Base-by-base conservation (phyloP, 768 basidiomycete species). In the Gymnopilus dilepis region DNA sequence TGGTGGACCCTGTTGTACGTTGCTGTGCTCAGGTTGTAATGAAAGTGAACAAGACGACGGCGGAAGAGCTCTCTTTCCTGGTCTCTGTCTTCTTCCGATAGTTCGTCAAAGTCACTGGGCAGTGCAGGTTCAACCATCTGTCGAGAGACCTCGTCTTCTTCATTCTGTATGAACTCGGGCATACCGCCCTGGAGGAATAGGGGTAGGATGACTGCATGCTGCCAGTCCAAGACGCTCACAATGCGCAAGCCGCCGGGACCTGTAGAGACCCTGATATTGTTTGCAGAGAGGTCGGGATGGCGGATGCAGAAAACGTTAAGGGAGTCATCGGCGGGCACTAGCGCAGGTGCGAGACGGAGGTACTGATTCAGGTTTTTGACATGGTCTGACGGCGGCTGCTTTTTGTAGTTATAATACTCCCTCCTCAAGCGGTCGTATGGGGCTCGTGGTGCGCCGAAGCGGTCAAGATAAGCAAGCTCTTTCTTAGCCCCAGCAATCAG, bases 201-300 rank as follows among this genome's bases (percentile, higher is more conserved):
- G n/a, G n/a, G n/a, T n/a, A n/a, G n/a, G n/a, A n/a, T n/a, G n/a
- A n/a, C n/a, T n/a, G n/a, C n/a, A n/a, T n/a, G n/a, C n/a, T n/a
- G n/a, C n/a, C n/a, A n/a, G n/a, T n/a, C n/a, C n/a, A n/a, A n/a
- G n/a, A n/a, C n/a, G n/a, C n/a, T n/a, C n/a, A n/a, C n/a, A n/a
- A n/a, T n/a, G n/a, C n/a, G n/a, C n/a, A n/a, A n/a, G 17, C 31
- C 12, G 48, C 54, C 58, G 67, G 80, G 82, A 70, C 77, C 83
- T 58, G 62, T 74, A 17, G 75, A 76, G 38, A 86, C 79, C 62
- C 81, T 72, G 76, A 86, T 72, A 66, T 86, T 84, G 76, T 68
- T 78, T 56, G 60, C 77, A 66, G 80, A 76, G 77, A 82, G 80
- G 69, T 86, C 82, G 57, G 75, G 81, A 73, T 84, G 82, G 69